Percentiles rank a stretch among this genome's conserved stretches.
Evolutionary conservation across 2,329 filamentous ascomycete genomes (phyloP).

Genomic region (Phialemoniopsis sp.): DNA sequence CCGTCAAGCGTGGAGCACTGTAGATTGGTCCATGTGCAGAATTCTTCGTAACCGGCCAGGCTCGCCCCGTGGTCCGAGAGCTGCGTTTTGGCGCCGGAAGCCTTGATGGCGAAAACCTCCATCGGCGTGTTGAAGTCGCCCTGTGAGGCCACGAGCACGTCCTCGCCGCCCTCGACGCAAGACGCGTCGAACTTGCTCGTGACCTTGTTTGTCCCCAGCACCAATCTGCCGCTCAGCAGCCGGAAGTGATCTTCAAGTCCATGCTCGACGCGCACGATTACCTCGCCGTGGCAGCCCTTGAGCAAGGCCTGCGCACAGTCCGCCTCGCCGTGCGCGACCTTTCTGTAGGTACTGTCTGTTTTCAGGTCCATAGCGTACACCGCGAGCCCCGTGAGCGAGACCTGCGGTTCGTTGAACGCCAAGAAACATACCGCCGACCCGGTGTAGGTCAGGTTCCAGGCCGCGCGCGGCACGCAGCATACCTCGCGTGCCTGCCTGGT

Average conservation of each 20-base stretch:
- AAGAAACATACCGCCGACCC: slow-evolving; percentile 1
- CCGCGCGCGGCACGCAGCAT: slow-evolving; percentile 5
- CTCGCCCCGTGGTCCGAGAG: slow-evolving; percentile 15
- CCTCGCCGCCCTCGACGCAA: slow-evolving; percentile 7
- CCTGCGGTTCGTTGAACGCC: background rate
- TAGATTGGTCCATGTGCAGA: slow-evolving; percentile 16
- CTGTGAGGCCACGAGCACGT: slow-evolving; percentile 18
- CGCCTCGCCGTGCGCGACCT: slow-evolving; percentile 1
- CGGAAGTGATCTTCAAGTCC: slow-evolving; percentile 3
- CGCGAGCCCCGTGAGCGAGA: background rate
- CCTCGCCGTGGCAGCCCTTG: background rate
- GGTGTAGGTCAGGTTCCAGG: slow-evolving; percentile 4
- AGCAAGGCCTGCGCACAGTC: background rate
- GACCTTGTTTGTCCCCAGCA: slow-evolving; percentile 1
- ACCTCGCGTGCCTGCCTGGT: slow-evolving; percentile 1
- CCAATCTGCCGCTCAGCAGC: background rate
- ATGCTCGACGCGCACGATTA: slow-evolving; percentile 2
- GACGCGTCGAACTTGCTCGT: slow-evolving; percentile 1
- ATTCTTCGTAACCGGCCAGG: slow-evolving; percentile 8
- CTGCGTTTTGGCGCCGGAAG: slow-evolving; percentile 6
- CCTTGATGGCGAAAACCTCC: slow-evolving; percentile 22
- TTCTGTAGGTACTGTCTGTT: background rate
- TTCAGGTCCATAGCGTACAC: slow-evolving; percentile 1
- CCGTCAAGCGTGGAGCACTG: slow-evolving; percentile 19
- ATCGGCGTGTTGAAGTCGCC: slow-evolving; percentile 17